Conservation (phyloP, 768 basidiomycete species). For the Leccinum aurantiacum region DNA sequence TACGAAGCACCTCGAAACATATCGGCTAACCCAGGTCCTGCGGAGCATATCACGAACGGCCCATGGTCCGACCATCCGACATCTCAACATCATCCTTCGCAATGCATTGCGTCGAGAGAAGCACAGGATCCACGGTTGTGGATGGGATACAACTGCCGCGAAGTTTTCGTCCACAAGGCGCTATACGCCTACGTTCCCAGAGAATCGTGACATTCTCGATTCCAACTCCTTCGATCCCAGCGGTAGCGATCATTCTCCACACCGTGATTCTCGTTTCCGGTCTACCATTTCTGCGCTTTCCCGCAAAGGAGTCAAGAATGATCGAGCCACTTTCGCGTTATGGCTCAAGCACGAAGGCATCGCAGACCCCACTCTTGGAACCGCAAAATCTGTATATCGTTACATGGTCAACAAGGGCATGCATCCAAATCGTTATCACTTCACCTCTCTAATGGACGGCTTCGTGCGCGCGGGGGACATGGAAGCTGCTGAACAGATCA, state of each 20-base stretch:
- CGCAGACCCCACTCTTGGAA: constrained; percentile 47
- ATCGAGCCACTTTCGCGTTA: constrained; percentile 56
- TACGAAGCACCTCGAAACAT: constrained; percentile 42
- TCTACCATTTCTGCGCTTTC: constrained; percentile 48
- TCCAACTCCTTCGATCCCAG: constrained; percentile 47
- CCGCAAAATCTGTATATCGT: constrained; percentile 55
- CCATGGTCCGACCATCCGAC: constrained; percentile 52
- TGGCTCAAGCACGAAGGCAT: constrained; percentile 65
- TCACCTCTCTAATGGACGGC: constrained; percentile 75
- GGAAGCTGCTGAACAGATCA: constrained; percentile 50
- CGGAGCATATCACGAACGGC: constrained; percentile 42
- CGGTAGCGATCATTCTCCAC: constrained; percentile 39
- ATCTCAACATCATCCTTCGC: constrained; percentile 56
- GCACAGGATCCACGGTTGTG: constrained; percentile 40
- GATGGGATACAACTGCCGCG: constrained; percentile 47
- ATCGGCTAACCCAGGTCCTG: constrained; percentile 48
- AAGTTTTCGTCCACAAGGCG: constrained; percentile 38
- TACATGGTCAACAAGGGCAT: constrained; percentile 66
- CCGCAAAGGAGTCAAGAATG: constrained; percentile 49
- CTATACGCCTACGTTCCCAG: constrained; percentile 7
- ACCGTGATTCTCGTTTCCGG: constrained; percentile 34
- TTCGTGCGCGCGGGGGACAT: constrained; percentile 61
- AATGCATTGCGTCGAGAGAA: constrained; percentile 55
- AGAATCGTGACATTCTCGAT: constrained; percentile 16
- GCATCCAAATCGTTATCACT: constrained; percentile 71